phyloP scores from a whole-genome alignment of 805 yeast species.

The Candida loeiensis region DNA sequence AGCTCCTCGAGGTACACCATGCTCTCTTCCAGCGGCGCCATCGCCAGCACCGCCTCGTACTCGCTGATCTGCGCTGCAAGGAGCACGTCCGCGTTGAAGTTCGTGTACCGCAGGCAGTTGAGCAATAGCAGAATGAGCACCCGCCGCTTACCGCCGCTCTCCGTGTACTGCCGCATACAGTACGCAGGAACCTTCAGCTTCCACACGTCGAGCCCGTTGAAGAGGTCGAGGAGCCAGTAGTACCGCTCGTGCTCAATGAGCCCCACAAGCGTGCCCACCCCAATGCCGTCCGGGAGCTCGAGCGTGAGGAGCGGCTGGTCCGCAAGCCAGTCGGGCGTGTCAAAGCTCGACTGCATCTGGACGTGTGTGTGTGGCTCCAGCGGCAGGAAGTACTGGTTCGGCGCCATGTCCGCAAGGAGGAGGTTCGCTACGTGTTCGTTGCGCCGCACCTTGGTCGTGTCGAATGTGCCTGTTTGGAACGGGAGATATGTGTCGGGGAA shows the following conservation, averaged over 20 bases:
- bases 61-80: conserved; percentile 21
- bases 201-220: conserved; percentile 39
- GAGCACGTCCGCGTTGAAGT: conserved; percentile 8
- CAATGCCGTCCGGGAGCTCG: conserved; percentile 14
- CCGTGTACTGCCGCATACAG: conserved; percentile 19
- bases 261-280: conserved; percentile 18
- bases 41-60: conserved; percentile 18
- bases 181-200: conserved; percentile 33
- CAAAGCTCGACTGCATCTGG: not conserved
- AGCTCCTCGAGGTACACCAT: conserved; percentile 23
- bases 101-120: conserved; percentile 22
- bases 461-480: no score
- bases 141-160: conserved; percentile 13
- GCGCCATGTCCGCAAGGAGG: not conserved
- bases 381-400: not conserved
- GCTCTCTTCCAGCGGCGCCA: conserved; percentile 5
- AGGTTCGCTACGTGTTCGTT: not conserved
- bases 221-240: conserved; percentile 38
- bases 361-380: not conserved
- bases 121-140: conserved; percentile 31
- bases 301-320: conserved; percentile 3
- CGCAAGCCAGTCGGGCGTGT: not conserved
- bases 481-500: no score
- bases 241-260: conserved; percentile 33
- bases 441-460: not conserved